Evolutionary conservation across 306 rosid species (phyloP), one percentile per base, ranked within the genome.

Genomic region (Rosa rugosa): DNA sequence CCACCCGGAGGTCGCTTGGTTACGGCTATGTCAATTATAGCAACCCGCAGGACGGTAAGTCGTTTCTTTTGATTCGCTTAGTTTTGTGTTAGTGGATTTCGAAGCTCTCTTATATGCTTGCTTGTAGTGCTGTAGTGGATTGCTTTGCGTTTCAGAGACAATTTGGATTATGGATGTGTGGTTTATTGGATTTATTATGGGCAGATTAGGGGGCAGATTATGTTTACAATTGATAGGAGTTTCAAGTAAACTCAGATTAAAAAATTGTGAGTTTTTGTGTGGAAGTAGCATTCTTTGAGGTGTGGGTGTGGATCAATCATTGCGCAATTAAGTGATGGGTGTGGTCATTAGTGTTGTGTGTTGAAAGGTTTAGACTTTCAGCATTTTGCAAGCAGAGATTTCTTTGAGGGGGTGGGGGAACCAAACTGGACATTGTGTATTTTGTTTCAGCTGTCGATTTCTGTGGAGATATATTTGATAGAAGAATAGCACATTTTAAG

Each of bases 1-100:
- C 91, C 56, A 86, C 82, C 34, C 85, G 98, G 36, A 87, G 99
- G 85, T 95, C 99, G 49, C 98, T 95, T 60, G 99, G 99, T 67
- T 95, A 95, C 12, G 99, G 98, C 25, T 95, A 95, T 50, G 99
- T 95, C 86, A 95, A 95, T 83, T 95, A 73, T 56, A 89, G 86
- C 89, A 87, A 77, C 75, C 90, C 97, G 0, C 93, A 84, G 71
- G 98, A 95, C 71, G 99, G 99, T 95, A 44, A 84, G 94, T 82
- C 6, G 14, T 69, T 40, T 44, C 1, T 57, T 23, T 77, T 64
- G 3, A 38, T 67, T 20, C 47, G 4, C 2, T 14, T 34, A 27
- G 27, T 27, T 27, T 27, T 27, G 27, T 27, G 27, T 27, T 27
- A 1, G 31, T 27, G 31, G 41, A 41, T 73, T 73, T 73, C 5